A percentile compares a stretch with the other conserved stretches of the same genome.
Conservation (phyloP, 441 rosid genomes). For the Daphne laureola region DNA sequence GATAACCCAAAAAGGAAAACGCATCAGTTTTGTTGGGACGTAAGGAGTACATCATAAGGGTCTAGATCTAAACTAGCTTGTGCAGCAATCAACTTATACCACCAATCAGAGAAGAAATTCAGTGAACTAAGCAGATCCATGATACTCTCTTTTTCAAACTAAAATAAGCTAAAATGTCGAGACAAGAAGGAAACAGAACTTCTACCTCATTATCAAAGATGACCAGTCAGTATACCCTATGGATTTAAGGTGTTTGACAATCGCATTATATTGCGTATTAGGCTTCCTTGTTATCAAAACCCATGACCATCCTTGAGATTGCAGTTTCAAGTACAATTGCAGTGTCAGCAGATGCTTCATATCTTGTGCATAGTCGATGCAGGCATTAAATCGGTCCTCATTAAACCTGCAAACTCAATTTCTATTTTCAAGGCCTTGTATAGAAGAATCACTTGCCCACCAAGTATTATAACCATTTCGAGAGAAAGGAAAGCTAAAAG, state of each 20-base stretch:
- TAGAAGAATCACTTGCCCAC: neutral
- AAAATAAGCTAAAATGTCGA: neutral
- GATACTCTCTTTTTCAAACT: neutral
- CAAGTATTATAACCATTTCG: neutral
- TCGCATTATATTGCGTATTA: conserved; percentile 27
- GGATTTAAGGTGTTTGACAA: conserved; percentile 31
- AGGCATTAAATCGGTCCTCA: conserved; percentile 19
- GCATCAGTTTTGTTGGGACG: too few relatives aligned
- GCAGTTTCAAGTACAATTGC: conserved; percentile 41
- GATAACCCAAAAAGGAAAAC: too few relatives aligned
- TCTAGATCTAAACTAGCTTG: too few relatives aligned
- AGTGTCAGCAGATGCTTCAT: conserved; percentile 29
- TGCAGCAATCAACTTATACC: too few relatives aligned
- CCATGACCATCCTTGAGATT: conserved; percentile 52
- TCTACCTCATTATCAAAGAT: conserved; percentile 65
- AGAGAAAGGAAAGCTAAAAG: neutral
- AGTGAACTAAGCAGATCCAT: neutral
- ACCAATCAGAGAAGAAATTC: neutral
- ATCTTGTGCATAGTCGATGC: conserved; percentile 34
- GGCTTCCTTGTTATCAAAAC: conserved; percentile 50
- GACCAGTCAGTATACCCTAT: conserved; percentile 58
- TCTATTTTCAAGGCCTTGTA: neutral
- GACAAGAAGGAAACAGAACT: neutral
- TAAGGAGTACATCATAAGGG: neutral
- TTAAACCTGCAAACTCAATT: conserved; percentile 22